Evolutionary conservation across 2,329 filamentous ascomycete genomes (phyloP).

Genomic region (Ophiobolus disseminans): DNA sequence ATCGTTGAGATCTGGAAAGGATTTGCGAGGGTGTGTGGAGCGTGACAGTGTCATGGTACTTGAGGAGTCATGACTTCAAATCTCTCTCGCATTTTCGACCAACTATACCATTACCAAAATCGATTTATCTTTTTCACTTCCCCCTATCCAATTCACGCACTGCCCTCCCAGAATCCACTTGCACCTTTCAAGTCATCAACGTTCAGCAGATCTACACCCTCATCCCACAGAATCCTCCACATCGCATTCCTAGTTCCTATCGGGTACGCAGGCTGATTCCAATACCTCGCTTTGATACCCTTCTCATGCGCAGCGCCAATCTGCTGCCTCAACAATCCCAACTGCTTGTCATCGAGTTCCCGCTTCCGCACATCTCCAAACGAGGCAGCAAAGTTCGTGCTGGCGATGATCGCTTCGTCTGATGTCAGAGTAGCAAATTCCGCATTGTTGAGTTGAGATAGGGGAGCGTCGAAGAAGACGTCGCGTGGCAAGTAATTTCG

Average conservation of each 20-base stretch:
- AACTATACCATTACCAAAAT: too few relatives aligned
- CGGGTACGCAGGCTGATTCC: slow-evolving; percentile 65
- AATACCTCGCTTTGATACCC: slow-evolving; percentile 68
- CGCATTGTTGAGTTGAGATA: slow-evolving; percentile 53
- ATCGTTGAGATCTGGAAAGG: too few relatives aligned
- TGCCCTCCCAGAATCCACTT: slow-evolving; percentile 52
- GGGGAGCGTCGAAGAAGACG: slow-evolving; percentile 68
- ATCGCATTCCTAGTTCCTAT: slow-evolving; percentile 58
- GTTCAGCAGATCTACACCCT: slow-evolving; percentile 68
- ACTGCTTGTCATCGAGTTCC: slow-evolving; percentile 56
- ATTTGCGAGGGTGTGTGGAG: too few relatives aligned
- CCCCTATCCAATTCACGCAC: too few relatives aligned
- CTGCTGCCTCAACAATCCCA: slow-evolving; percentile 60
- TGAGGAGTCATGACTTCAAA: too few relatives aligned
- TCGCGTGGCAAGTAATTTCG: slow-evolving; percentile 46
- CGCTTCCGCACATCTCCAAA: slow-evolving; percentile 49
- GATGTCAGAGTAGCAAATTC: slow-evolving; percentile 55
- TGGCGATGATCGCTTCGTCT: slow-evolving; percentile 62
- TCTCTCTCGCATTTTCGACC: too few relatives aligned
- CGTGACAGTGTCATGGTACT: too few relatives aligned
- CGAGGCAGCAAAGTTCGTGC: slow-evolving; percentile 56
- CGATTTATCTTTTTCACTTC: neutral
- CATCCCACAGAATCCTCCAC: slow-evolving; percentile 64
- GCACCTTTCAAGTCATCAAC: slow-evolving; percentile 66
- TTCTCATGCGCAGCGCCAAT: slow-evolving; percentile 61